These are phyloP conservation scores for Eucalyptus coolabah DNA, from an alignment of 345 rosid species.

Conservation along the genomic window DNA sequence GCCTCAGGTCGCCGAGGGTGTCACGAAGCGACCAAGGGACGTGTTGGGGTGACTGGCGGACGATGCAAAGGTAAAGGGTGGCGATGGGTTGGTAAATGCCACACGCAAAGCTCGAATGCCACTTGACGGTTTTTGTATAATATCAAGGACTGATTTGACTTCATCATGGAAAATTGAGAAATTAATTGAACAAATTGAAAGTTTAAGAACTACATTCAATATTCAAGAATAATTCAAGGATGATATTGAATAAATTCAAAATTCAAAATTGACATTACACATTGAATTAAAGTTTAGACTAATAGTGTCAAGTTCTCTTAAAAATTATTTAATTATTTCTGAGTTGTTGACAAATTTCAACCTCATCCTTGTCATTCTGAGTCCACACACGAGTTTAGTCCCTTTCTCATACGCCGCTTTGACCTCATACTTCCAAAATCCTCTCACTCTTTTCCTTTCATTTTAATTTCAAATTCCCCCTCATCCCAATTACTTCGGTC, in stretches of 20 bases:
- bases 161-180: not conserved
- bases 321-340: not conserved
- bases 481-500: not conserved
- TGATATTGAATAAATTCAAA: too few species aligned
- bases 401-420: not conserved
- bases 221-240: too few species aligned
- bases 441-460: not conserved
- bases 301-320: too few species aligned
- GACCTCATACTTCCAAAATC: not conserved
- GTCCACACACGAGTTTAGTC: not conserved
- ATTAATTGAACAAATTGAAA: too few species aligned
- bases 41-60: too few species aligned
- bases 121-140: too few species aligned
- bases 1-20: not conserved
- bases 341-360: not conserved
- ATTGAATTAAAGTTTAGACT: rapidly evolving
- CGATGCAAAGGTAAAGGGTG: too few species aligned
- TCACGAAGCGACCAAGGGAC: too few species aligned
- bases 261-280: too few species aligned
- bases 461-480: not conserved
- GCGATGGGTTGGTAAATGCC: too few species aligned
- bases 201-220: too few species aligned
- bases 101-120: too few species aligned
- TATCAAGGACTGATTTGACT: not conserved
- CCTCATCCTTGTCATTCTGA: not conserved